Conservation (phyloP, 2,329 filamentous ascomycete species). For the Ceratocystis papillata region DNA sequence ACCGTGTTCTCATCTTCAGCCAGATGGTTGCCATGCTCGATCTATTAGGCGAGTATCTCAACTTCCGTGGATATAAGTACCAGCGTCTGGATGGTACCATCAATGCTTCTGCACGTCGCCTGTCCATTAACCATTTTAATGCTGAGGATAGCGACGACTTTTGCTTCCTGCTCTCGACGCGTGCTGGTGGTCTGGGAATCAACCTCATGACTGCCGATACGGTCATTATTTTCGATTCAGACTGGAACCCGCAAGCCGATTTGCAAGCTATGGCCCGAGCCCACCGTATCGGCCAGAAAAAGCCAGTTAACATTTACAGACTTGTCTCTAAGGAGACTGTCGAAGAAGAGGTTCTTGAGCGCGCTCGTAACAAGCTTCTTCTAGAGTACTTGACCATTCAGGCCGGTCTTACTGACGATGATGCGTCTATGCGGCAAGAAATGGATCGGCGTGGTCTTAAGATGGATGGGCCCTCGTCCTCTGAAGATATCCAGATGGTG, state of each 20-base stretch:
- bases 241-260: constrained; percentile 98
- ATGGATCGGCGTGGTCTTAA: constrained; percentile 65
- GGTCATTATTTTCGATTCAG: constrained; percentile 93
- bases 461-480: constrained; percentile 73
- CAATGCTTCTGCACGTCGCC: constrained; percentile 70
- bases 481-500: constrained; percentile 91
- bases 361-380: constrained; percentile 92
- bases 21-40: constrained; percentile 99
- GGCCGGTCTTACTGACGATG: constrained; percentile 90
- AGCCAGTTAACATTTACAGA: constrained; percentile 89
- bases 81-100: constrained; percentile 95
- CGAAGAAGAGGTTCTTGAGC: constrained; percentile 92
- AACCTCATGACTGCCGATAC: constrained; percentile 98
- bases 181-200: constrained; percentile 94
- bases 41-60: constrained; percentile 87
- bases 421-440: constrained; percentile 64
- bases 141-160: constrained; percentile 94
- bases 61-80: constrained; percentile 85
- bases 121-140: constrained; percentile 98
- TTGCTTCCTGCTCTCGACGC: constrained; percentile 87
- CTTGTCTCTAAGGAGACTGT: constrained; percentile 97
- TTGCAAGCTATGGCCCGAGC: constrained; percentile 97
- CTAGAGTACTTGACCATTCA: constrained; percentile 97
- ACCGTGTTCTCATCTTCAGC: constrained; percentile 95
- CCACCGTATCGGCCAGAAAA: constrained; percentile 94